Conservation (phyloP, 2,329 filamentous ascomycete species). For the Cordyceps militaris region DNA sequence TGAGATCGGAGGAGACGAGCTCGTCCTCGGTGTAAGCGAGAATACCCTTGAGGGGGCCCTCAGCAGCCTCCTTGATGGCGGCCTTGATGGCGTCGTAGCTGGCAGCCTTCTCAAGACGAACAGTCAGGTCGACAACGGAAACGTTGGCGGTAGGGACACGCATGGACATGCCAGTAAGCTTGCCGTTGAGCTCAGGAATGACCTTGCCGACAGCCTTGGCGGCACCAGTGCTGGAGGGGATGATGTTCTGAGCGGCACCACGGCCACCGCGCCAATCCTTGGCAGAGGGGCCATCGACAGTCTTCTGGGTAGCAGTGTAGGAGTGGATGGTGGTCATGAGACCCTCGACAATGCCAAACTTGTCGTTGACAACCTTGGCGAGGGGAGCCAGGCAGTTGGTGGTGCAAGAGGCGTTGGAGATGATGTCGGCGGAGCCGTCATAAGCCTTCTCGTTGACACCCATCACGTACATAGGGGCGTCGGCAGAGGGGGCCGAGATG, state of each 20-base stretch:
- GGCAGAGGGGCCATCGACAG: conserved; percentile 90
- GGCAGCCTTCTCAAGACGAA: conserved; percentile 85
- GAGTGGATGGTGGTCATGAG: conserved; percentile 99
- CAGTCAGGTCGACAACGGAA: conserved; percentile 96
- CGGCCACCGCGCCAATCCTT: conserved; percentile 99
- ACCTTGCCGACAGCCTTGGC: conserved; percentile 99
- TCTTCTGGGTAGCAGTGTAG: conserved; percentile 99
- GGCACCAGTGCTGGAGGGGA: conserved; percentile 96
- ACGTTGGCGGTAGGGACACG: conserved; percentile 98
- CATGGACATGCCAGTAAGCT: conserved; percentile 99
- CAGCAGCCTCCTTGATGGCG: conserved; percentile 78
- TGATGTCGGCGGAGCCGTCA: conserved; percentile 82
- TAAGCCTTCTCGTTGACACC: conserved; percentile 96
- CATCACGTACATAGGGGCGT: conserved; percentile 99
- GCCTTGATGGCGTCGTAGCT: conserved; percentile 89
- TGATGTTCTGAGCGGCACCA: conserved; percentile 99
- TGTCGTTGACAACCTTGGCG: conserved; percentile 98
- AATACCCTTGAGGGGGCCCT: conserved; percentile 85
- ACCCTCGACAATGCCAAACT: conserved; percentile 95
- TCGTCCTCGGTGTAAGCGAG: conserved; percentile 96
- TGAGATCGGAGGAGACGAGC: conserved; percentile 87
- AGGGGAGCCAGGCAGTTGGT: conserved; percentile 99
- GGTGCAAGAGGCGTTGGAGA: conserved; percentile 99
- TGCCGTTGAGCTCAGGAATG: conserved; percentile 95
- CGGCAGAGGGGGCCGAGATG: conserved; percentile 85